A percentile compares a stretch with the other conserved stretches of the same genome.
Conservation (phyloP, 495 filamentous ascomycete species). For the Choiromyces venosus region DNA sequence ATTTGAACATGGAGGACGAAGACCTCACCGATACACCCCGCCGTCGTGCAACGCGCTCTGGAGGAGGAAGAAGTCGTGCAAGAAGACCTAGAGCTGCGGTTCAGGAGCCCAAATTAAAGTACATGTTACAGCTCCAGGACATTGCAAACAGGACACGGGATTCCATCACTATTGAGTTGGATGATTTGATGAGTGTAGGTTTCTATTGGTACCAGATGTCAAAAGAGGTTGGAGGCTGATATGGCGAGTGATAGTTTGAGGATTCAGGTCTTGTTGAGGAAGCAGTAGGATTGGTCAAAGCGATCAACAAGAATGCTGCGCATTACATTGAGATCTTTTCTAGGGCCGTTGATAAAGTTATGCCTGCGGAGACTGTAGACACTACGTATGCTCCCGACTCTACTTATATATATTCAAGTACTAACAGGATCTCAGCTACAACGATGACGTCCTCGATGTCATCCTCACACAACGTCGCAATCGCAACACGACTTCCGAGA, state of each 20-base stretch:
- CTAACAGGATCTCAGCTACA: slow-evolving; percentile 56
- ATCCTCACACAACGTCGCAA: slow-evolving; percentile 86
- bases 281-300: slow-evolving; percentile 67
- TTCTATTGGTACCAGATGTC: background rate
- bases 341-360: slow-evolving; percentile 74
- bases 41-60: slow-evolving; percentile 46
- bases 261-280: slow-evolving; percentile 67
- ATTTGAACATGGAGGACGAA: slow-evolving; percentile 81
- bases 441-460: slow-evolving; percentile 94
- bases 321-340: slow-evolving; percentile 93
- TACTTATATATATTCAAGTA: slow-evolving; percentile 18
- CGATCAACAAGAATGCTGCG: slow-evolving; percentile 82
- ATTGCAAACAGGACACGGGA: slow-evolving; percentile 69
- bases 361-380: slow-evolving; percentile 73
- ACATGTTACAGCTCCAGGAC: slow-evolving; percentile 83
- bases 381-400: slow-evolving; percentile 56
- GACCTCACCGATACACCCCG: slow-evolving; percentile 27
- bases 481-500: slow-evolving; percentile 71
- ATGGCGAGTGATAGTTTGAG: slow-evolving; percentile 45
- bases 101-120: slow-evolving; percentile 68
- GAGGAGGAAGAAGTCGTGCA: slow-evolving; percentile 43
- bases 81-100: slow-evolving; percentile 43
- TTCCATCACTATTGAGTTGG: slow-evolving; percentile 78
- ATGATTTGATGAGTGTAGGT: slow-evolving; percentile 71
- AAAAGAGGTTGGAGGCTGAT: slow-evolving; percentile 8